Evolutionary conservation across 306 rosid species (phyloP).

Genomic region (Pachyrhizus erosus): DNA sequence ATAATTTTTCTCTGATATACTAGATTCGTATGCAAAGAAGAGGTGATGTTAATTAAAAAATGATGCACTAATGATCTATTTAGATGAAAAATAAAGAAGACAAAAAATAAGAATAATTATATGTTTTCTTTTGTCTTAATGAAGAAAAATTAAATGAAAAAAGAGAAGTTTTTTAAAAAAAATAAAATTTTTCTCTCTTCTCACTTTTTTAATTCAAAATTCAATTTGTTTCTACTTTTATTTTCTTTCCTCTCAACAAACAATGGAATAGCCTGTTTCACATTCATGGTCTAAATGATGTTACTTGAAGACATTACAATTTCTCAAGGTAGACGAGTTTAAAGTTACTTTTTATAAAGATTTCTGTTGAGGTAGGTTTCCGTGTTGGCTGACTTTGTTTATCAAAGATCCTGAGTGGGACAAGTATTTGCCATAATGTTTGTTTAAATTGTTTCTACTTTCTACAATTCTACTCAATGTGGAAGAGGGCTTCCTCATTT

Average conservation of each 20-base stretch:
- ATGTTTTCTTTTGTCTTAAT: not conserved
- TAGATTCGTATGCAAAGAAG: not conserved
- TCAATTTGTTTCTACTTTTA: not conserved
- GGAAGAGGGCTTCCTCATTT: slow-evolving; percentile 27
- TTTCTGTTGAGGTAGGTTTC: slow-evolving; percentile 40
- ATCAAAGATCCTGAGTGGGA: slow-evolving; percentile 32
- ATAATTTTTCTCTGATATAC: not conserved
- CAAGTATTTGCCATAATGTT: slow-evolving; percentile 35
- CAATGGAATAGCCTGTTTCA: slow-evolving; percentile 17
- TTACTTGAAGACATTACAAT: not conserved
- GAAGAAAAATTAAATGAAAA: not conserved
- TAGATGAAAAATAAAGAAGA: not conserved
- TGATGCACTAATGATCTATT: not conserved
- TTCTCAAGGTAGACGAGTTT: slow-evolving; percentile 23
- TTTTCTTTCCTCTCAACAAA: not conserved
- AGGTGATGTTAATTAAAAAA: not conserved
- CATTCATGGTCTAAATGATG: slow-evolving; percentile 11
- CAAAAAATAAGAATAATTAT: not conserved
- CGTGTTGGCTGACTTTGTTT: slow-evolving; percentile 21
- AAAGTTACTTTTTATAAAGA: slow-evolving; percentile 48
- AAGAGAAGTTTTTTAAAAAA: not conserved
- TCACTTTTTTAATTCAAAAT: not conserved
- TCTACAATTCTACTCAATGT: slow-evolving; percentile 15
- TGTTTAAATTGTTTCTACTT: not conserved
- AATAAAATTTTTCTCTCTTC: not conserved